These are phyloP conservation scores for Elsinoe necatrix DNA, from an alignment of 2,329 filamentous ascomycete genomes.

Conservation along the genomic window DNA sequence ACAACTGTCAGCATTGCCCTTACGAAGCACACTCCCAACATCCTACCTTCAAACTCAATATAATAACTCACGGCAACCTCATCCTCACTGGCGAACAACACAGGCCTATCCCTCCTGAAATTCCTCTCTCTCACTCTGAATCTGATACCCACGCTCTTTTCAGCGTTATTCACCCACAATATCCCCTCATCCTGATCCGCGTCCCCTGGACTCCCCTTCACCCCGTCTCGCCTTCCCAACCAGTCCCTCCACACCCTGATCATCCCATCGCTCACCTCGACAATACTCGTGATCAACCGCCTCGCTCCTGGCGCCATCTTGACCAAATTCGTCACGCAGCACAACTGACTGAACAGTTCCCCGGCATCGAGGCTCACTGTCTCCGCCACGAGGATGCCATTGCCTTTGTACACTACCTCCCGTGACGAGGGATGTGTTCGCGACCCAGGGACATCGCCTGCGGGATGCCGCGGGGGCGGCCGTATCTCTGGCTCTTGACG, in stretches of 20 bases:
- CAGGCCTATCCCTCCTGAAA: conserved; percentile 39
- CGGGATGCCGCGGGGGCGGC: conserved; percentile 34
- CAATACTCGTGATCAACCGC: conserved; percentile 55
- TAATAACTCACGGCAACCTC: conserved; percentile 61
- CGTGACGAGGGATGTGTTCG: conserved; percentile 30
- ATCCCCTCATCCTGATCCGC: conserved; percentile 38
- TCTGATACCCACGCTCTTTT: conserved; percentile 56
- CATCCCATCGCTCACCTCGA: conserved; percentile 59
- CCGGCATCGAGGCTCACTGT: conserved; percentile 58
- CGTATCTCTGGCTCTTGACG: conserved; percentile 46
- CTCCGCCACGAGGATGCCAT: conserved; percentile 42
- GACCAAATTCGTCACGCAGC: conserved; percentile 59
- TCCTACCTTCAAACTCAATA: conserved; percentile 62
- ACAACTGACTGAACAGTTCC: conserved; percentile 68
- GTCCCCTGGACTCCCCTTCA: conserved; percentile 18
- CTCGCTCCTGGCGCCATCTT: conserved; percentile 50
- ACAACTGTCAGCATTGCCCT: not conserved
- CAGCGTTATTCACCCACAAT: conserved; percentile 59
- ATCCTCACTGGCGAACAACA: conserved; percentile 52
- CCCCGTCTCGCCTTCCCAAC: conserved; percentile 43
- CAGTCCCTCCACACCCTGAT: conserved; percentile 65
- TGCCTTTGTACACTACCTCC: conserved; percentile 7
- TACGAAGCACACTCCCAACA: not conserved
- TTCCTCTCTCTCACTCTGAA: conserved; percentile 54
- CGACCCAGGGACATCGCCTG: conserved; percentile 41